These are phyloP conservation scores for Viscum album DNA, from an alignment of 177 flowering plant species.

Conservation along the genomic window DNA sequence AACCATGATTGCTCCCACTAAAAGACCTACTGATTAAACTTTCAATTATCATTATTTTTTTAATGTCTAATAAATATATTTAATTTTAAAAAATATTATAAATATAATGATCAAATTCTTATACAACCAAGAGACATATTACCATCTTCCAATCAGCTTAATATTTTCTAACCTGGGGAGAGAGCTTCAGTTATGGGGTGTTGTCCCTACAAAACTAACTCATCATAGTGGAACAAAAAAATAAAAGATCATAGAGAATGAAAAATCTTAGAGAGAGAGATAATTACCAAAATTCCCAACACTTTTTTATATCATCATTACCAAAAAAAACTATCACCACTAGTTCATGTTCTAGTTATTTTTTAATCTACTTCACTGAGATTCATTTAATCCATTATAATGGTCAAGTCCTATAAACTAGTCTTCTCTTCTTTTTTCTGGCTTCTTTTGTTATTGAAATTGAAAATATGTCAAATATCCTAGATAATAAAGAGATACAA, in stretches of 20 bases:
- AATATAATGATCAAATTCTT: no score
- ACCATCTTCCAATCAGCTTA: slow-evolving; percentile 33
- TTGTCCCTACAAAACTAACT: slow-evolving; percentile 31
- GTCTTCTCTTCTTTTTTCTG: no score
- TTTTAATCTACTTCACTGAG: no score
- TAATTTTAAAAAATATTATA: no score
- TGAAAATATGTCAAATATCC: slow-evolving; percentile 8
- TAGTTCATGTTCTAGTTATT: not conserved
- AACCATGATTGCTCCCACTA: no score
- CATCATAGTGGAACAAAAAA: slow-evolving; percentile 1
- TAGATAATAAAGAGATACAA: no score
- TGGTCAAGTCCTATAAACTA: slow-evolving; percentile 31
- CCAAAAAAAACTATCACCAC: no score
- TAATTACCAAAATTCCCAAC: not conserved
- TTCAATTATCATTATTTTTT: no score
- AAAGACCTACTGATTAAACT: no score
- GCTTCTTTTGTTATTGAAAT: no score
- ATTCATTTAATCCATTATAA: slow-evolving; percentile 11
- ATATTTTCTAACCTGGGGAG: slow-evolving; percentile 50
- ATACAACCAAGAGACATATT: not conserved
- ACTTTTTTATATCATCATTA: no score
- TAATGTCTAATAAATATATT: no score
- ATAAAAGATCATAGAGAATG: slow-evolving; percentile 5
- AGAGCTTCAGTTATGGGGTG: slow-evolving; percentile 55
- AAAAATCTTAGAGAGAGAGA: not conserved